Evolutionary conservation across 192 early-diverging fungal genomes (phyloP).

Genomic region (Umbelopsis ramanniana): DNA sequence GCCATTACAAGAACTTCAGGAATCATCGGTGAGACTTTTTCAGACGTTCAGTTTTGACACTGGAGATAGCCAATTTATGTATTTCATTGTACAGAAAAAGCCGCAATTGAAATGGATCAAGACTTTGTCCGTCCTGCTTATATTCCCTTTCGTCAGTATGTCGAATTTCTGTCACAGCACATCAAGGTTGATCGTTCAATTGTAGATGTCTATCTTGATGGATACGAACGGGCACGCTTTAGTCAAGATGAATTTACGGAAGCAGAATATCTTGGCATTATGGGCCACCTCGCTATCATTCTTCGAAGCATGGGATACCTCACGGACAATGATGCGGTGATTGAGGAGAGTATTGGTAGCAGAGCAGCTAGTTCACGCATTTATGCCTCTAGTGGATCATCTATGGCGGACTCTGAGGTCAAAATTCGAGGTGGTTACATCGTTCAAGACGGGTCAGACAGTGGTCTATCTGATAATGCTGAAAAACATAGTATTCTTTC

Average conservation of each 20-base stretch:
- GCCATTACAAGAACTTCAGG: slow-evolving; percentile 57
- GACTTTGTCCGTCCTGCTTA: slow-evolving; percentile 49
- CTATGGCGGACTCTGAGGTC: background rate
- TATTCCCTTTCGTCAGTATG: slow-evolving; percentile 55
- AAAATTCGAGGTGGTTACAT: slow-evolving; percentile 4
- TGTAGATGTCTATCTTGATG: slow-evolving; percentile 56
- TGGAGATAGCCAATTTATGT: no score
- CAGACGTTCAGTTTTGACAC: background rate
- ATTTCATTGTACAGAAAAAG: slow-evolving; percentile 42
- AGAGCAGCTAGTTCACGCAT: slow-evolving; percentile 2
- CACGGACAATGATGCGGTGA: slow-evolving; percentile 27
- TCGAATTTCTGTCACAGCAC: slow-evolving; percentile 55
- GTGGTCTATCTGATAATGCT: slow-evolving; percentile 9
- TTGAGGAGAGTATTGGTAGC: slow-evolving; percentile 22
- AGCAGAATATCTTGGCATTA: slow-evolving; percentile 54
- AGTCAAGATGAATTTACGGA: slow-evolving; percentile 43
- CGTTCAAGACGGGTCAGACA: slow-evolving; percentile 11
- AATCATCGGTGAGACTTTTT: slow-evolving; percentile 50
- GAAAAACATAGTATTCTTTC: slow-evolving; percentile 15
- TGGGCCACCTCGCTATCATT: slow-evolving; percentile 54
- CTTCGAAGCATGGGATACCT: slow-evolving; percentile 49
- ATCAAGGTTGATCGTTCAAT: slow-evolving; percentile 47
- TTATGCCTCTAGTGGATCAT: slow-evolving; percentile 5
- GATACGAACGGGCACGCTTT: slow-evolving; percentile 62
- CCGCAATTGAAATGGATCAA: slow-evolving; percentile 41